Base-by-base conservation (phyloP, 805 yeast genomes). In the Jamesozyma lodderae region DNA sequence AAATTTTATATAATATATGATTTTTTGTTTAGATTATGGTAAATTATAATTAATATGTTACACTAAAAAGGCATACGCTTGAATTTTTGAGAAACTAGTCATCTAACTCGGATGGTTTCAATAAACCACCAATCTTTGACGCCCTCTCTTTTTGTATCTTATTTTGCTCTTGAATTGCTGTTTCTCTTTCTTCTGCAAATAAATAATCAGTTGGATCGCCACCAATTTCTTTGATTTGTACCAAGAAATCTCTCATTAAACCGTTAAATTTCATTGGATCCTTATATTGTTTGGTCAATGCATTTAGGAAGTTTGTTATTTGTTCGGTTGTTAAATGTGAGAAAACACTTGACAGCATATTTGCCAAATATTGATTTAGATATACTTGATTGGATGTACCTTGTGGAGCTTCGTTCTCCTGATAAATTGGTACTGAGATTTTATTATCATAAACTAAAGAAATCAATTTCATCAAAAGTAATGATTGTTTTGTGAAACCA, bases 201-300 rank as follows among this genome's bases (percentile, higher is more conserved):
- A 90, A 69, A 59, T 92, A 92, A 59, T 88, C 96, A 17, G 95
- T 86, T 40, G 94, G 79, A 59, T 85, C 95, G 22, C 97, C 97
- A 43, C 97, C 98, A 55, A 74, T 77, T 64, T 90, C 95, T 64
- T 87, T 88, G 61, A 90, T 84, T 67, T 92, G 97, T 31, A 92
- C 94, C 59, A 92, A 72, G 75, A 92, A 92, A 64, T 92, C 99
- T 63, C 97, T 80, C 51, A 92, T 69, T 9, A 82, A 80, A 37
- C 85, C 85, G 62, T 77, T 79, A 68, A 92, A 92, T 57, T 77
- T 81, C 45, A 62, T 59, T 43, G 78, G 79, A 52, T 85, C 92
- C 42, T 73, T 77, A 56, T 85, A 85, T 38, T 80, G 78, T 13
- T 74, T 62, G 27, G 83, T 74, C 57, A 92, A 70, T 5, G 87